phyloP scores from a whole-genome alignment of 2,329 filamentous ascomycete genomes.

The Davidsoniella australis region DNA sequence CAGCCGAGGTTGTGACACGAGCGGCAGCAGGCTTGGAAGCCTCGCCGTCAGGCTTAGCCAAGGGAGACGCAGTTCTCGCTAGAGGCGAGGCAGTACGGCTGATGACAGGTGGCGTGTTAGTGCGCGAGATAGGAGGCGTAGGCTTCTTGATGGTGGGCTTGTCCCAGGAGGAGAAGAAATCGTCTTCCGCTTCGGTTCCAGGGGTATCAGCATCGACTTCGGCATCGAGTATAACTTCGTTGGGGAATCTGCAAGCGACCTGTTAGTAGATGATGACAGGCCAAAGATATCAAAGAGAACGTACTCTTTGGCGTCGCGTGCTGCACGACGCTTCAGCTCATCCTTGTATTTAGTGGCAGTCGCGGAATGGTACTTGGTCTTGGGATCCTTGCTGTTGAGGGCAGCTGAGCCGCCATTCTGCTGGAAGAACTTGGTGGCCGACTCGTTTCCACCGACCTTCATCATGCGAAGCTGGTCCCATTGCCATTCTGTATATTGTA shows the following conservation, averaged over 20 bases:
- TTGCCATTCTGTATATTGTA: constrained; percentile 59
- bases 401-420: constrained; percentile 87
- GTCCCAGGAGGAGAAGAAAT: constrained; percentile 99
- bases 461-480: constrained; percentile 95
- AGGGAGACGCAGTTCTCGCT: constrained; percentile 70
- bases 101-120: constrained; percentile 65
- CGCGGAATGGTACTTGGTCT: constrained; percentile 89
- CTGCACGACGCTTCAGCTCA: constrained; percentile 73
- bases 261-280: neutral
- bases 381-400: constrained; percentile 87
- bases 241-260: constrained; percentile 46
- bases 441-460: constrained; percentile 98
- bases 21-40: constrained; percentile 38
- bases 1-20: constrained; percentile 58
- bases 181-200: constrained; percentile 65
- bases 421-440: constrained; percentile 95
- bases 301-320: constrained; percentile 69
- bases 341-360: constrained; percentile 98
- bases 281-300: constrained; percentile 18
- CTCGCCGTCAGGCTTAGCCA: constrained; percentile 43
- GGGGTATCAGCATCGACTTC: constrained; percentile 63
- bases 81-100: constrained; percentile 81
- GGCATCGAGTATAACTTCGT: constrained; percentile 61
- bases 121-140: constrained; percentile 81
- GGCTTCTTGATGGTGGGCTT: constrained; percentile 92